Conservation (phyloP, 1,139 yeast species). For the Suhomyces chickasaworum region DNA sequence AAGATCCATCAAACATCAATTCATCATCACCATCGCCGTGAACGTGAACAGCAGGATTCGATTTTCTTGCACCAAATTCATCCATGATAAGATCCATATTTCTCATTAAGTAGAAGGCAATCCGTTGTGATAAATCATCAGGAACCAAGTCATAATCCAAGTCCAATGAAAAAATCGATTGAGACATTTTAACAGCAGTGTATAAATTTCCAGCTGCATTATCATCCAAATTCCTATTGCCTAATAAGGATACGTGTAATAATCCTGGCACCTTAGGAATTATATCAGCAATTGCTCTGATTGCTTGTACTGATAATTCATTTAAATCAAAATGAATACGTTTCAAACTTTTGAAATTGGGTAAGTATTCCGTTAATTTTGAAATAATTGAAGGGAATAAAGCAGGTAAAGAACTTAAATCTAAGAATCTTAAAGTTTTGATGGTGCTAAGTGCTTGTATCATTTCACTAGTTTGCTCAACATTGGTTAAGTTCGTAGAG, state of each 20-base stretch:
- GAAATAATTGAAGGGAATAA: conserved; percentile 74
- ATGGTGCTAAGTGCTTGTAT: conserved; percentile 53
- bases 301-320: conserved; percentile 61
- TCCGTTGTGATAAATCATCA: conserved; percentile 71
- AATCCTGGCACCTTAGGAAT: conserved; percentile 69
- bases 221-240: conserved; percentile 57
- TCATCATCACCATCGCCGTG: conserved; percentile 41
- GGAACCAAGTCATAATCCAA: conserved; percentile 69
- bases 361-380: conserved; percentile 60
- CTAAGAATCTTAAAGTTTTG: conserved; percentile 67
- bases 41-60: conserved; percentile 23
- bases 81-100: conserved; percentile 70
- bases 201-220: conserved; percentile 69
- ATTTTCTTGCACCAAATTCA: conserved; percentile 30
- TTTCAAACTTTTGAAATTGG: conserved; percentile 62
- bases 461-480: conserved; percentile 56
- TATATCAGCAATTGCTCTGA: conserved; percentile 68
- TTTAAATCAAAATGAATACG: conserved; percentile 80
- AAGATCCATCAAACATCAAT: conserved; percentile 50
- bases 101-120: conserved; percentile 79
- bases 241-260: conserved; percentile 75
- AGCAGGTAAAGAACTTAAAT: conserved; percentile 70
- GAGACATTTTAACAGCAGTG: conserved; percentile 67
- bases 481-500: conserved; percentile 58
- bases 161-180: conserved; percentile 67